These are phyloP conservation scores for Cinnamomum chago DNA, from an alignment of 164 flowering plant genomes.

Conservation along the genomic window DNA sequence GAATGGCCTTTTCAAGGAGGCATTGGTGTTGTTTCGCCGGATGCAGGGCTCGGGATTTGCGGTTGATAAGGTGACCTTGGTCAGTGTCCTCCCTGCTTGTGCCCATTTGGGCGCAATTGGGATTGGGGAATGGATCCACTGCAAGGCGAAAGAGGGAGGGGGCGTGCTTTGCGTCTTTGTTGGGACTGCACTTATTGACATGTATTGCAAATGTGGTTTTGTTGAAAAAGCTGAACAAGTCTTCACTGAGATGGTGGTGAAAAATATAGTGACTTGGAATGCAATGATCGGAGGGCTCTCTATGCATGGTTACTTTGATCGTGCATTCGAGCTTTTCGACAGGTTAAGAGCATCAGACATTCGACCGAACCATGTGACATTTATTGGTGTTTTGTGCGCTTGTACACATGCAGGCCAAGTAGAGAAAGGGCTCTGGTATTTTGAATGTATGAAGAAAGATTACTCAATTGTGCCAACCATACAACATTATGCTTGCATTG, in stretches of 20 bases:
- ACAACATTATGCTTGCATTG: conserved; percentile 15
- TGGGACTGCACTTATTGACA: conserved; percentile 11
- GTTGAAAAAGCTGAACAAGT: background rate
- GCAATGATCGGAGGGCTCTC: conserved; percentile 8
- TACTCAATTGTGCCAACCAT: conserved; percentile 5
- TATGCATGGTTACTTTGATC: conserved; percentile 1
- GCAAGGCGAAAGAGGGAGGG: background rate
- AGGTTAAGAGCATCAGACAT: background rate
- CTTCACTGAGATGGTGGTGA: background rate
- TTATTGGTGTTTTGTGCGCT: conserved; percentile 10
- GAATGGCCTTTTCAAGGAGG: conserved; percentile 2
- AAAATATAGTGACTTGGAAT: conserved; percentile 8
- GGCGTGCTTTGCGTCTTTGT: conserved; percentile 6
- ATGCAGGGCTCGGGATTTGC: background rate
- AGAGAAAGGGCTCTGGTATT: conserved; percentile 7
- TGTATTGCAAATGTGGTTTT: conserved; percentile 11
- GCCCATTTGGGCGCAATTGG: conserved; percentile 9
- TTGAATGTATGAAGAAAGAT: conserved; percentile 2
- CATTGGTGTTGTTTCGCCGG: conserved; percentile 4
- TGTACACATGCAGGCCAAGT: conserved; percentile 14
- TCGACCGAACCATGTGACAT: conserved; percentile 3
- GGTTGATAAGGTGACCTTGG: conserved; percentile 5
- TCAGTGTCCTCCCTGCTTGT: conserved; percentile 9
- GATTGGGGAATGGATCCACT: conserved; percentile 8
- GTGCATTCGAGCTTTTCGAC: conserved; percentile 1